phyloP scores from a whole-genome alignment of 768 basidiomycete species.

The Calvatia gigantea region DNA sequence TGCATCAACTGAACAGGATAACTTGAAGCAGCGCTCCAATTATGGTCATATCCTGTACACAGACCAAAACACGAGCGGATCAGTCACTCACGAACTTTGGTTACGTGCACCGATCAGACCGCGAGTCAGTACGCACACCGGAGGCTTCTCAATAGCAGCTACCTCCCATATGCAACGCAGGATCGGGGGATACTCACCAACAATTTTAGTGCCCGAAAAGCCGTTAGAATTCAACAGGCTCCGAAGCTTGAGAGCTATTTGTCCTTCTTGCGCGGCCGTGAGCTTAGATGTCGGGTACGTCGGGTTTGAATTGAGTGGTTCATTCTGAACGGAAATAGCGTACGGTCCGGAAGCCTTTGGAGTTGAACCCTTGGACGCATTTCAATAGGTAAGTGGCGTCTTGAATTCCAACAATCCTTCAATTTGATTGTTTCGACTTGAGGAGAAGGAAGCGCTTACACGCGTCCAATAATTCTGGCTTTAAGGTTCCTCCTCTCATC shows the following conservation, averaged over 20 bases:
- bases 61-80: slow-evolving; percentile 1
- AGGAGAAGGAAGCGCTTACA: slow-evolving; percentile 32
- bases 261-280: slow-evolving; percentile 46
- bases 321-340: slow-evolving; percentile 59
- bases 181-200: slow-evolving; percentile 34
- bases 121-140: not conserved
- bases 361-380: slow-evolving; percentile 57
- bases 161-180: not conserved
- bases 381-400: slow-evolving; percentile 69
- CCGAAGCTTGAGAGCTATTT: slow-evolving; percentile 51
- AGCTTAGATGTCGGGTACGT: slow-evolving; percentile 61
- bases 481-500: slow-evolving; percentile 63
- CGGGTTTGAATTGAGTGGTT: slow-evolving; percentile 46
- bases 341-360: slow-evolving; percentile 54
- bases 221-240: slow-evolving; percentile 58
- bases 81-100: not conserved
- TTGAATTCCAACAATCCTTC: slow-evolving; percentile 20
- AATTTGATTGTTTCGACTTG: not conserved
- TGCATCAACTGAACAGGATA: slow-evolving; percentile 65
- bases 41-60: slow-evolving; percentile 46
- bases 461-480: slow-evolving; percentile 35
- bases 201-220: slow-evolving; percentile 50
- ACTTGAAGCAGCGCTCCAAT: slow-evolving; percentile 58
- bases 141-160: not conserved
- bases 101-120: slow-evolving; percentile 4